phyloP scores from a whole-genome alignment of 1,284 basidiomycete genomes.

The Meira nashicola region DNA sequence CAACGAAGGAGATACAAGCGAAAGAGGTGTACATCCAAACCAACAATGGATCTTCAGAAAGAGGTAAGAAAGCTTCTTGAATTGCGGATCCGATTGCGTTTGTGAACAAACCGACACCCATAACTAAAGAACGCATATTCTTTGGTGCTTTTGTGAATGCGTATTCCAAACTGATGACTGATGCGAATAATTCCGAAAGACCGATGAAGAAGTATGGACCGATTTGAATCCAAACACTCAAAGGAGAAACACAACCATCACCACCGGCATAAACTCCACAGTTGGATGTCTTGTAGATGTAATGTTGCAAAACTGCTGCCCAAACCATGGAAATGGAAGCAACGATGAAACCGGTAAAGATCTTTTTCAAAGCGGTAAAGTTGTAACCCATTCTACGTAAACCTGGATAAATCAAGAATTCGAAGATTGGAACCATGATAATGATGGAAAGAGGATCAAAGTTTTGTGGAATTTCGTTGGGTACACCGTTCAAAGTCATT shows the following conservation, averaged over 20 bases:
- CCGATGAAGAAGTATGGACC: constrained; percentile 57
- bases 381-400: constrained; percentile 64
- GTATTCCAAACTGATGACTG: constrained; percentile 73
- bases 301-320: constrained; percentile 62
- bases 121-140: constrained; percentile 54
- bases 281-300: constrained; percentile 59
- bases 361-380: constrained; percentile 61
- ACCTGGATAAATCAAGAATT: constrained; percentile 65
- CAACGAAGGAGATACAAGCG: constrained; percentile 58
- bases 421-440: constrained; percentile 56
- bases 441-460: constrained; percentile 65
- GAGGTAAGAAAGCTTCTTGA: constrained; percentile 60
- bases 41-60: constrained; percentile 59
- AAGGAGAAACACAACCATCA: not conserved
- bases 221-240: constrained; percentile 55
- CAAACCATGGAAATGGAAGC: constrained; percentile 60
- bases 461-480: constrained; percentile 76
- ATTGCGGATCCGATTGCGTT: constrained; percentile 59
- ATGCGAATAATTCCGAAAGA: constrained; percentile 67
- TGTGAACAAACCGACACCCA: constrained; percentile 62
- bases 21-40: constrained; percentile 59
- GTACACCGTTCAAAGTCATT: constrained; percentile 63
- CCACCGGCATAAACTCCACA: constrained; percentile 53
- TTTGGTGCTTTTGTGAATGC: constrained; percentile 68
- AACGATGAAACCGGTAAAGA: constrained; percentile 66